A percentile compares a stretch with the other conserved stretches of the same genome.
Evolutionary conservation across 1,139 yeast species (phyloP).

Genomic region (Petasospora fabianii): DNA sequence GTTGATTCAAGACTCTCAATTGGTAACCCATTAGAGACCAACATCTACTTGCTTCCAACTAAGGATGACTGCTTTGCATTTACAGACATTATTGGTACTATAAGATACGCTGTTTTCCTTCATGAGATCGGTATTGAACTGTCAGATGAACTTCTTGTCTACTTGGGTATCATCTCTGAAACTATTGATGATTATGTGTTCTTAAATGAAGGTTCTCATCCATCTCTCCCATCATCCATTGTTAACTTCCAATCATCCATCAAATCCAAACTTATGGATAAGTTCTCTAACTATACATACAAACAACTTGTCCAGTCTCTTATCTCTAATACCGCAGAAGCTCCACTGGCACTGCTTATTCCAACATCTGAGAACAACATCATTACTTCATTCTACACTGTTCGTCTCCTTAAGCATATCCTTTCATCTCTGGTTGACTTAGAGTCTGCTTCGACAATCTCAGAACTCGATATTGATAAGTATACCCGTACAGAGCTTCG

Average conservation of each 20-base stretch:
- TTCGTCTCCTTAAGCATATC: slow-evolving; percentile 16
- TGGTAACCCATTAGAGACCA: slow-evolving; percentile 44
- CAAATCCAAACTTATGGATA: slow-evolving; percentile 4
- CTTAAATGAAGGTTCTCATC: slow-evolving; percentile 17
- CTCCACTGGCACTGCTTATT: not conserved
- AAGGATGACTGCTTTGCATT: slow-evolving; percentile 19
- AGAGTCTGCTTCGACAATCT: slow-evolving; percentile 4
- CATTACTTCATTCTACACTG: slow-evolving; percentile 23
- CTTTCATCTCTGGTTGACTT: slow-evolving; percentile 13
- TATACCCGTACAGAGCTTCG: slow-evolving; percentile 30
- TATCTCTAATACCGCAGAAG: slow-evolving; percentile 7
- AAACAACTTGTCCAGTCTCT: slow-evolving; percentile 8
- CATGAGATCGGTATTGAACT: slow-evolving; percentile 16
- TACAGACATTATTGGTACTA: slow-evolving; percentile 11
- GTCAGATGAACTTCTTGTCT: slow-evolving; percentile 20
- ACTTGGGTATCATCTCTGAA: slow-evolving; percentile 35
- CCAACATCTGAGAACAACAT: slow-evolving; percentile 8
- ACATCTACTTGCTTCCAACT: slow-evolving; percentile 34
- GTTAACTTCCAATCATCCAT: slow-evolving; percentile 1
- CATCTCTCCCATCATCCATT: not conserved
- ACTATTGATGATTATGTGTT: slow-evolving; percentile 35
- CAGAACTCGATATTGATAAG: slow-evolving; percentile 33
- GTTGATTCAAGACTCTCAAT: slow-evolving; percentile 38
- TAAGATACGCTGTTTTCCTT: slow-evolving; percentile 28
- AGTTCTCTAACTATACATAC: slow-evolving; percentile 6